Evolutionary conservation across 768 basidiomycete genomes (phyloP), one percentile per base, ranked within the genome.

Genomic region (Termitomyces sp.): DNA sequence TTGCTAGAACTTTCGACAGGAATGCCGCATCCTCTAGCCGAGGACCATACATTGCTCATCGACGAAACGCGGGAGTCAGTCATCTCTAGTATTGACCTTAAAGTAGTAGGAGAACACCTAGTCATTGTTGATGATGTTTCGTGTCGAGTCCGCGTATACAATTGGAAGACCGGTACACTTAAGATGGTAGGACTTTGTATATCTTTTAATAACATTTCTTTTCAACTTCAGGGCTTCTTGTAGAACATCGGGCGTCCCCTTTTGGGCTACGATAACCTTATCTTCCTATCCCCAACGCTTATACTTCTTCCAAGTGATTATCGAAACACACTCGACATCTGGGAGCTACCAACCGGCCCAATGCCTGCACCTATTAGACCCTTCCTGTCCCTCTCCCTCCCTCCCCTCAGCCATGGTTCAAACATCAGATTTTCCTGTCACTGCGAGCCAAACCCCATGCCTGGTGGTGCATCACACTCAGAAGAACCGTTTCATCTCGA

Each of bases 231-330:
- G 28, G 8, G 28, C 8, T 5, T 7, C 37, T 23, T 23, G 25
- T 19, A 39, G 11, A 3, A 27, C 21, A 59, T 25, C 23, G 14
- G 30, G 21, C 30, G 40, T 47, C 34, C 34, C 9, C 2, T 50
- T 11, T 45, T 58, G 34, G 60, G 62, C 1, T 69, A 68, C 55
- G 63, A 61, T 17, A 64, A 64, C 4, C 32, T 66, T 11, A 58
- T 66, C 1, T 67, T 69, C 34, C 55, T 71, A 1, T 54, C 67
- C 9, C 61, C 65, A 3, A 57, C 60, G 1, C 32, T 68, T 19
- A 34, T 71, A 30, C 55, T 69, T 45, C 62, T 71, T 9, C 66
- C 67, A 5, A 71, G 68, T 51, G 58, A 59, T 17, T 23, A 46
- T 4, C 37, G 55, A 17, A 55, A 60, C 16, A 53, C 58, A 28